Evolutionary conservation across 1,139 yeast species (phyloP).

Genomic region (Suhomyces chickasaworum): DNA sequence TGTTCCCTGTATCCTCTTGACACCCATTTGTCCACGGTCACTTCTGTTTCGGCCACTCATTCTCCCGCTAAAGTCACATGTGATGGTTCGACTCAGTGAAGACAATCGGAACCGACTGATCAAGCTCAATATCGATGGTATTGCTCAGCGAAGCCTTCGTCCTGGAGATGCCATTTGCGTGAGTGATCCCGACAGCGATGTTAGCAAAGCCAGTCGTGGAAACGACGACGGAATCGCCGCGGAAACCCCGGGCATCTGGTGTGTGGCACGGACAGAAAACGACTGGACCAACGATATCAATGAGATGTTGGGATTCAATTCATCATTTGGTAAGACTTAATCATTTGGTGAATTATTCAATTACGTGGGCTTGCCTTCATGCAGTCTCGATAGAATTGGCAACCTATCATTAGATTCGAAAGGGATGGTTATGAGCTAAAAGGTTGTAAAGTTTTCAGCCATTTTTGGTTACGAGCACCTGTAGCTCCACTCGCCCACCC

Average conservation of each 20-base stretch:
- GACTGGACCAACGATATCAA: slow-evolving; percentile 94
- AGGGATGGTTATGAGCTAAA: too few relatives aligned
- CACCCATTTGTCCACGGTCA: slow-evolving; percentile 91
- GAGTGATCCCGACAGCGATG: slow-evolving; percentile 30
- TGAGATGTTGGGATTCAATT: slow-evolving; percentile 84
- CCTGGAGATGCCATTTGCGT: slow-evolving; percentile 84
- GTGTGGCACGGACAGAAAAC: slow-evolving; percentile 76
- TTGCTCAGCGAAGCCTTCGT: slow-evolving; percentile 63
- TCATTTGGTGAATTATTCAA: too few relatives aligned
- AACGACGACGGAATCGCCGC: slow-evolving; percentile 1
- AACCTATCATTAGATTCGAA: too few relatives aligned
- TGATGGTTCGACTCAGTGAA: slow-evolving; percentile 66
- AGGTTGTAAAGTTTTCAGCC: too few relatives aligned
- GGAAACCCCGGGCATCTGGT: slow-evolving; percentile 68
- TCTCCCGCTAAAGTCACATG: slow-evolving; percentile 71
- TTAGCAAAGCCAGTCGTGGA: slow-evolving; percentile 14
- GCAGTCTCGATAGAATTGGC: too few relatives aligned
- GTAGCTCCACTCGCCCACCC: too few relatives aligned
- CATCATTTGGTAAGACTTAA: slow-evolving; percentile 50
- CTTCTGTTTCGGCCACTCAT: slow-evolving; percentile 84
- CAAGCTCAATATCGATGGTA: slow-evolving; percentile 77
- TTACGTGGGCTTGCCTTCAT: too few relatives aligned
- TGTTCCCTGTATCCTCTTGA: slow-evolving; percentile 77
- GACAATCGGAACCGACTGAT: slow-evolving; percentile 44
- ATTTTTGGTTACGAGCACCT: too few relatives aligned